Evolutionary conservation across 2,329 filamentous ascomycete species (phyloP).

Genomic region (Sporothrix mexicana): DNA sequence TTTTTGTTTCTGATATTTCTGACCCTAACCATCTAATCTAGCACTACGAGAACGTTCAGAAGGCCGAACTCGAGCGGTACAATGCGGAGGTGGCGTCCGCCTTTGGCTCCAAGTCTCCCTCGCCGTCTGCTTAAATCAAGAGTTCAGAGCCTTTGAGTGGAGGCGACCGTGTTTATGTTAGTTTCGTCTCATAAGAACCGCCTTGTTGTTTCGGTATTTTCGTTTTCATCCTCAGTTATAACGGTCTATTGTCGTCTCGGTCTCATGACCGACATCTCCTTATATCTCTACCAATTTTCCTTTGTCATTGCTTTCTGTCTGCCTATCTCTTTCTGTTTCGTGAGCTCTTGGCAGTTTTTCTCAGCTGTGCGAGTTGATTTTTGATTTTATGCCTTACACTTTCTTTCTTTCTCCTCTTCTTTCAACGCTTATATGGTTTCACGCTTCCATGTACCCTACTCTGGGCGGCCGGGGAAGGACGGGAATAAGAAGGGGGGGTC

Average conservation of each 20-base stretch:
- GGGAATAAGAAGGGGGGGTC: neutral
- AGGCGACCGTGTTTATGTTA: neutral
- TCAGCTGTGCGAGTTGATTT: neutral
- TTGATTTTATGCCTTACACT: neutral
- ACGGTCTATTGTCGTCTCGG: neutral
- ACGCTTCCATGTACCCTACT: slow-evolving; percentile 19
- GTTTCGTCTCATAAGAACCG: slow-evolving; percentile 1
- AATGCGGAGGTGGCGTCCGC: slow-evolving; percentile 41
- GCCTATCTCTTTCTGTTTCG: neutral
- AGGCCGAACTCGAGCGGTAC: slow-evolving; percentile 44
- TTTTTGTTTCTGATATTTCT: neutral
- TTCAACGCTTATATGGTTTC: neutral
- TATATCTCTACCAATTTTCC: neutral
- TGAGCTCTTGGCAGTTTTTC: neutral
- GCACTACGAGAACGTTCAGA: slow-evolving; percentile 47
- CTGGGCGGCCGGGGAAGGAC: slow-evolving; percentile 5
- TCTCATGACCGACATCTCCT: neutral
- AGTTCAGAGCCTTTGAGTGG: too few species aligned
- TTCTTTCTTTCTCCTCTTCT: too few species aligned
- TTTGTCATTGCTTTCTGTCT: slow-evolving; percentile 14
- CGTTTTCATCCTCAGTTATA: neutral
- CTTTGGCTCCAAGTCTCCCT: slow-evolving; percentile 34
- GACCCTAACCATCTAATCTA: slow-evolving; percentile 34
- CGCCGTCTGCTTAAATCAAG: neutral
- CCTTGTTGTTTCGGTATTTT: neutral